Evolutionary conservation across 2,329 filamentous ascomycete species (phyloP), one percentile per base, ranked within the genome.

Genomic region (Ophiosphaerella narmari): DNA sequence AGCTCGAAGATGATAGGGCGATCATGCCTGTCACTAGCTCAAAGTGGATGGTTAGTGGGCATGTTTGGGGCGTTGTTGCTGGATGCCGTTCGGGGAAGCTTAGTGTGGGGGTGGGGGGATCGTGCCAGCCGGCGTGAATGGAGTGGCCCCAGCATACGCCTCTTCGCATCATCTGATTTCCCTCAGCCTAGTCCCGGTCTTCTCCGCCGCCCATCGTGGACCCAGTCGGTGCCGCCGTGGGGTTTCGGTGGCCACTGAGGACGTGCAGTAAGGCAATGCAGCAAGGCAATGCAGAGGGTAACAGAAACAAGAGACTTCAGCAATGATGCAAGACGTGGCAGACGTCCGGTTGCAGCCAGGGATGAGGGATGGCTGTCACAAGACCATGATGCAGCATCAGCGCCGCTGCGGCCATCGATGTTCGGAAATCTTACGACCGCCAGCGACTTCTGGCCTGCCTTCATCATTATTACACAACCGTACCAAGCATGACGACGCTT

Each of bases 21-120:
- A 63, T 61, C 50, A 39, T 63, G 44, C 62, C 65, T 66, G 65
- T 60, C 56, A 54, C 57, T 67, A 57, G 65, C 60, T 57, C 65
- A 62, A 64, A 65, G 56, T 62, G 58, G 64, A 65, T 57, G 62
- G 65, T 65, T 61, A 59, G 63, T 60, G 60, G 61, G 60, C 62
- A 29, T 70, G 57, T 49, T 51, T 59, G 39, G 55, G 65, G 67
- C 60, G n/a, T 29, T 11, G 65, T 67, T 70, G 64, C 58, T 64
- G 67, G 60, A 54, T 46, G 63, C 55, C 54, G 62, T 62, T 70
- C 55, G 63, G 62, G 57, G 60, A 44, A 54, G 18, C 56, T 49
- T 70, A 71, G 70, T 68, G 70, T 72, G 70, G 70, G 70, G 70
- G 70, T 71, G 68, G 67, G 65, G 67, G 57, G 26, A 55, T 57